Base-by-base conservation (phyloP, 2,329 filamentous ascomycete genomes). In the Scedosporium minutisporum region DNA sequence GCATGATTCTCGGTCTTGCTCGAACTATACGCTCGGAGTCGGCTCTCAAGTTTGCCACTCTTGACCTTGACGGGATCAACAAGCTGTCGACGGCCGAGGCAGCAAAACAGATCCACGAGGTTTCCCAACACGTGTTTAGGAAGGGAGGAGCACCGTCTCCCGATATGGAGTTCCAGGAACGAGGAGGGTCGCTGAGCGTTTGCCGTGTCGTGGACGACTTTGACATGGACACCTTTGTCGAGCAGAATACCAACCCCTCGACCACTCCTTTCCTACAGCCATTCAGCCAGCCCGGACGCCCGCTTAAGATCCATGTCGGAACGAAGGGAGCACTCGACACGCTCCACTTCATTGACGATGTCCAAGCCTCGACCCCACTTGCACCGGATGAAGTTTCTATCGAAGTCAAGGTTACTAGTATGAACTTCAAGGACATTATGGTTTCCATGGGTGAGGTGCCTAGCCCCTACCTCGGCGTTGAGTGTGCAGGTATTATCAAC, bases 21-120 rank as follows among this genome's bases (percentile, higher is more conserved):
- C 73, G 79, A 42, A 77, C 76, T 1, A 71, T 80, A 21, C 77
- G 79, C 1, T 80, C 78, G 1, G 79, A 81, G 65, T 75, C 76
- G 1, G 72, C 73, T 23, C 74, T 78, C 58, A 72, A 72, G 10
- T 76, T 78, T 14, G 76, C 76, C 1, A 79, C 76, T 1, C 69
- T 82, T 0, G 79, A 81, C 59, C 68, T 81, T 1, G 76, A 81
- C 33, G 38, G 38, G 18, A 25, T 41, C 23, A 60, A 23, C 25
- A 16, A n/a, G n/a, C 63, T 76, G 0, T 21, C 29, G 6, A 41
- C 14, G 16, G 7, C 27, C n/a, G 57, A 58, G 4, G 21, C 16
- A 4, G 38, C 57, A 33, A 25, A n/a, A 2, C 2, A 6, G 21
- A 42, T 58, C 33, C 14, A 41, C 7, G 29, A 38, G 3, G 57